These are phyloP conservation scores for Helianthus tuberosus DNA, from an alignment of 129 eudicot genomes.

Conservation along the genomic window DNA sequence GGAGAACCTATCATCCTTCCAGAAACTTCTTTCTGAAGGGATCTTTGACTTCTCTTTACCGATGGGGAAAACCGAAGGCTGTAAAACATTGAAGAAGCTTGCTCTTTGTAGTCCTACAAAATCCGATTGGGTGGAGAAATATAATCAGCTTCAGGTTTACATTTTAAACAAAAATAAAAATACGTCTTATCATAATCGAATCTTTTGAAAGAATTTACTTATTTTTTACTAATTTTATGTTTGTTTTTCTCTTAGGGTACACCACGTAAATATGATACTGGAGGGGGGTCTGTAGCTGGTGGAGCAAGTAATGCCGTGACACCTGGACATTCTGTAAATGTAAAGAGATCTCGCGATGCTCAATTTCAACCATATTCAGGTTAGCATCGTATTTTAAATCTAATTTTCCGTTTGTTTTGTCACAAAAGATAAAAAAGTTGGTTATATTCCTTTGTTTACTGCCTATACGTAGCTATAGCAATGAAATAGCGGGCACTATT, in stretches of 20 bases:
- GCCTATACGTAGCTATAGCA: not conserved
- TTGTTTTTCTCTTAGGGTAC: slow-evolving; percentile 40
- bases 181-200: not conserved
- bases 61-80: slow-evolving; percentile 56
- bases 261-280: slow-evolving; percentile 43
- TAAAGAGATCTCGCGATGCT: slow-evolving; percentile 58
- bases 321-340: slow-evolving; percentile 48
- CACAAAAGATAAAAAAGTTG: not conserved
- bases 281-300: slow-evolving; percentile 42
- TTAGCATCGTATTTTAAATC: slow-evolving; percentile 22
- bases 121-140: slow-evolving; percentile 84
- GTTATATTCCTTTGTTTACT: not conserved
- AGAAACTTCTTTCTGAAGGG: slow-evolving; percentile 87
- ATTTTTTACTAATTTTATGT: slow-evolving; percentile 2
- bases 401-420: not conserved
- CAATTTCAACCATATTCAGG: slow-evolving; percentile 60
- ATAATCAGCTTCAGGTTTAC: slow-evolving; percentile 69
- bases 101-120: slow-evolving; percentile 57
- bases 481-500: too few species aligned
- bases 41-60: slow-evolving; percentile 64
- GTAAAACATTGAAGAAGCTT: slow-evolving; percentile 69
- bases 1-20: slow-evolving; percentile 76
- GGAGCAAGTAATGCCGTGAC: slow-evolving; percentile 42
- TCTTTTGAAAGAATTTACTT: slow-evolving; percentile 15
- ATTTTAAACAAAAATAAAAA: slow-evolving; percentile 7